Conservation (phyloP, 2,329 filamentous ascomycete species). For the Raffaelea ambrosiae region DNA sequence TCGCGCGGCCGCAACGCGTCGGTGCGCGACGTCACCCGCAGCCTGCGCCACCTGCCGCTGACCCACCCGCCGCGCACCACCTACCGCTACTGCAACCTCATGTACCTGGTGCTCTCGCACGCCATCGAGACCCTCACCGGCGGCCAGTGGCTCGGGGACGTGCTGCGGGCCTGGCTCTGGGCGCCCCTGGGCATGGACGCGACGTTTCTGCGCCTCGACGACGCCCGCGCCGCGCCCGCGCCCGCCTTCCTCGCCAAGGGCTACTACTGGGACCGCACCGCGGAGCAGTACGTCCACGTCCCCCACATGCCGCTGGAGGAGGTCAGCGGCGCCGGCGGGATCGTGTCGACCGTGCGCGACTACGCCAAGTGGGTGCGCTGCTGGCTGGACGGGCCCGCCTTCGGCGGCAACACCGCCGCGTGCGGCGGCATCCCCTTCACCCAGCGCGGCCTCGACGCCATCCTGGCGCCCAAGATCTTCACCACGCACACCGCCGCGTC, state of each 20-base stretch:
- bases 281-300: constrained; percentile 14
- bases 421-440: constrained; percentile 23
- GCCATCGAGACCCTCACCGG: constrained; percentile 32
- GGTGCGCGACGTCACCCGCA: constrained; percentile 26
- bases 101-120: constrained; percentile 40
- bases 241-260: constrained; percentile 28
- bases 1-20: constrained; percentile 22
- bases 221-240: constrained; percentile 18
- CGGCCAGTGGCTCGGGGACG: constrained; percentile 23
- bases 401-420: not conserved
- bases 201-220: constrained; percentile 25
- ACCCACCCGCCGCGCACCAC: constrained; percentile 28
- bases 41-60: constrained; percentile 33
- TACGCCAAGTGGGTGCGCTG: constrained; percentile 43
- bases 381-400: constrained; percentile 26
- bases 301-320: constrained; percentile 20
- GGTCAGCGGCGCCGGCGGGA: constrained; percentile 29
- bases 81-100: constrained; percentile 43
- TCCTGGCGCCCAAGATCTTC: constrained; percentile 25
- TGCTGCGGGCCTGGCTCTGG: constrained; percentile 32
- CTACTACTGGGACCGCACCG: constrained; percentile 26
- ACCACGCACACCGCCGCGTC: constrained; percentile 7
- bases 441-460: constrained; percentile 19
- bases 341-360: constrained; percentile 39
- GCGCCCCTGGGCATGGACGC: constrained; percentile 33